These are phyloP conservation scores for Exophiala bonariae DNA, from an alignment of 2,329 filamentous ascomycete genomes.

Conservation along the genomic window DNA sequence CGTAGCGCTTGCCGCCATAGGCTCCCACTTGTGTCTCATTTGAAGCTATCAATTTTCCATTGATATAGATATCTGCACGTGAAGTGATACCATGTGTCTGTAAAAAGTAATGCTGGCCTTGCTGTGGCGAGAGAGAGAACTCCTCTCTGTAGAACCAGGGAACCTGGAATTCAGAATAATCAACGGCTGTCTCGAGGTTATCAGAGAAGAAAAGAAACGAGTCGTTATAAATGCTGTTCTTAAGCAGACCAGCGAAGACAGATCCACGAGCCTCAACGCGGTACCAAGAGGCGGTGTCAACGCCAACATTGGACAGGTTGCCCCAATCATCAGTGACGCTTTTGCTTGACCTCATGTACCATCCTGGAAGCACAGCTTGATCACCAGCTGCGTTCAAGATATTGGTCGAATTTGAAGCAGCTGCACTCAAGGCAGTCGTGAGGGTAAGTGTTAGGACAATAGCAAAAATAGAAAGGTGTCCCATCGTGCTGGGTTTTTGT, in stretches of 20 bases:
- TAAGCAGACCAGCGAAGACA: conserved; percentile 59
- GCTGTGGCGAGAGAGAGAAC: conserved; percentile 40
- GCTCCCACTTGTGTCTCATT: conserved; percentile 54
- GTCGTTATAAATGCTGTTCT: conserved; percentile 54
- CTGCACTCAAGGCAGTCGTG: conserved; percentile 7
- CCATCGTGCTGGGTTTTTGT: no score
- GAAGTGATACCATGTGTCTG: conserved; percentile 62
- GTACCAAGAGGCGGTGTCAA: conserved; percentile 54
- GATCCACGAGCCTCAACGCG: conserved; percentile 53
- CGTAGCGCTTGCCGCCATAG: conserved; percentile 57
- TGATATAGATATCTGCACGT: conserved; percentile 61
- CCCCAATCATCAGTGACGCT: conserved; percentile 37
- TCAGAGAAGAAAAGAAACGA: conserved; percentile 57
- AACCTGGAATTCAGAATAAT: conserved; percentile 49
- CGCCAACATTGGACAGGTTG: conserved; percentile 43
- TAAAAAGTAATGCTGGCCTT: conserved; percentile 51
- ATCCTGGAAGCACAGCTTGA: conserved; percentile 36
- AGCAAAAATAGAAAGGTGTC: no score
- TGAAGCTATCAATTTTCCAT: conserved; percentile 54
- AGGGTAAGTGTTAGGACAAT: no score
- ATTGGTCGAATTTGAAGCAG: conserved; percentile 5
- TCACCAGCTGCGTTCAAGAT: conserved; percentile 27
- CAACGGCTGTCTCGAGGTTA: conserved; percentile 45
- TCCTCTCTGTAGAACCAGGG: conserved; percentile 63
- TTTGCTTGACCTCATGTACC: conserved; percentile 52